A percentile compares a stretch with the other conserved stretches of the same genome.
Evolutionary conservation across 768 basidiomycete genomes (phyloP).

Genomic region (Lactarius indigo): DNA sequence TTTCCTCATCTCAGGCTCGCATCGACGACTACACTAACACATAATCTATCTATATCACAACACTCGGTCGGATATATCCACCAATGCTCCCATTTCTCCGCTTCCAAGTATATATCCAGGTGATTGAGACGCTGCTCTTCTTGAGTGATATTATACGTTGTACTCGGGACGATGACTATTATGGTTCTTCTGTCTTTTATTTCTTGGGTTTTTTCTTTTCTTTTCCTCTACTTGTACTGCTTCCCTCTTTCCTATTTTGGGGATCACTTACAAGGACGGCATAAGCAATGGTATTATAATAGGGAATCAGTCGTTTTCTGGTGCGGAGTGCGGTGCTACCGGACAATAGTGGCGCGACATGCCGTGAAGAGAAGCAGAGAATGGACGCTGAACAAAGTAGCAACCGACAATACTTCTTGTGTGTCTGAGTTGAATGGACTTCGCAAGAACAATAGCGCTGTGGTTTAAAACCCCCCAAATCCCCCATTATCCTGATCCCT

Average conservation of each 20-base stretch:
- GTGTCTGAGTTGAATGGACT: background rate
- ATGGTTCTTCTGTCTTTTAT: background rate
- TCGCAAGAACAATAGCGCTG: background rate
- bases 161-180: background rate
- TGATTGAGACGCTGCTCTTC: background rate
- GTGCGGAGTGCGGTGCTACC: background rate
- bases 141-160: background rate
- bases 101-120: background rate
- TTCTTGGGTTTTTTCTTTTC: background rate
- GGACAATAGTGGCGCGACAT: background rate
- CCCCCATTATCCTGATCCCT: background rate
- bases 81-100: background rate
- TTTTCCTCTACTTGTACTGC: background rate
- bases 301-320: background rate
- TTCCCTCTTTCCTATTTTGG: background rate
- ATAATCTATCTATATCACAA: background rate
- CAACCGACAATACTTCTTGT: background rate
- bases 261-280: slow-evolving; percentile 8
- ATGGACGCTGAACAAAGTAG: background rate
- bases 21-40: background rate
- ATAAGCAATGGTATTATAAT: background rate
- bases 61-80: background rate
- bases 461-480: background rate
- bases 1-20: background rate
- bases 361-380: background rate